Evolutionary conservation across 2,329 filamentous ascomycete genomes (phyloP).

Genomic region (Didymella glomerata): DNA sequence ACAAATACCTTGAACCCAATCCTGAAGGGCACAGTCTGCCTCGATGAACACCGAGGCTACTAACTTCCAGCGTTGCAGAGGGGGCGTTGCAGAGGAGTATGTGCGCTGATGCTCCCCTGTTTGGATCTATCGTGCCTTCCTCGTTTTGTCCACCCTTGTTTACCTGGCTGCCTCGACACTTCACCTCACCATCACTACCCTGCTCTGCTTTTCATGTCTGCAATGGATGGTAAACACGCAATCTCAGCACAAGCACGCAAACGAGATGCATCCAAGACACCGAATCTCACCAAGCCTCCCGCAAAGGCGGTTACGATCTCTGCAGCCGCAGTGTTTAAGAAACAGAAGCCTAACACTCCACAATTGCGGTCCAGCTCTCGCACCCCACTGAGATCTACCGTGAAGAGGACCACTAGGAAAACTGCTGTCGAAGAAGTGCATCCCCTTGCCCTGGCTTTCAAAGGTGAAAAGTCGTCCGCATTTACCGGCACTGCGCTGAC

Average conservation of each 20-base stretch:
- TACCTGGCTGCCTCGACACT: neutral
- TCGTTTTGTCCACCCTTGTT: neutral
- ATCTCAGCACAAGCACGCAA: constrained; percentile 2
- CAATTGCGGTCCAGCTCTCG: constrained; percentile 17
- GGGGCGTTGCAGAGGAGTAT: too few species aligned
- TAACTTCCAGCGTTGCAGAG: neutral
- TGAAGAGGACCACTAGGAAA: constrained; percentile 12
- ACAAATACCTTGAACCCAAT: neutral
- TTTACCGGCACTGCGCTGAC: constrained; percentile 16
- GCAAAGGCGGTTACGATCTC: constrained; percentile 28
- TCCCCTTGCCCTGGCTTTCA: constrained; percentile 40
- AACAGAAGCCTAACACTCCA: constrained; percentile 10
- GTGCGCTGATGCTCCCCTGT: neutral
- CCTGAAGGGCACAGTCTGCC: neutral
- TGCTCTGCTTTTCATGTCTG: neutral
- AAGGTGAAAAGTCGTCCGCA: constrained; percentile 27
- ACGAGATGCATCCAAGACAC: constrained; percentile 2
- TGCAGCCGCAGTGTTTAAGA: constrained; percentile 37
- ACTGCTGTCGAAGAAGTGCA: constrained; percentile 24
- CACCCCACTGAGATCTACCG: constrained; percentile 19
- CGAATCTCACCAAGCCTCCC: neutral
- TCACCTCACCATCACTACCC: constrained; percentile 6
- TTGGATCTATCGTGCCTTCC: constrained; percentile 4
- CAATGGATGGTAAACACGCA: neutral
- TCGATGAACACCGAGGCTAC: neutral